phyloP scores from a whole-genome alignment of 2,329 filamentous ascomycete genomes.

The Eurotiales sp. region DNA sequence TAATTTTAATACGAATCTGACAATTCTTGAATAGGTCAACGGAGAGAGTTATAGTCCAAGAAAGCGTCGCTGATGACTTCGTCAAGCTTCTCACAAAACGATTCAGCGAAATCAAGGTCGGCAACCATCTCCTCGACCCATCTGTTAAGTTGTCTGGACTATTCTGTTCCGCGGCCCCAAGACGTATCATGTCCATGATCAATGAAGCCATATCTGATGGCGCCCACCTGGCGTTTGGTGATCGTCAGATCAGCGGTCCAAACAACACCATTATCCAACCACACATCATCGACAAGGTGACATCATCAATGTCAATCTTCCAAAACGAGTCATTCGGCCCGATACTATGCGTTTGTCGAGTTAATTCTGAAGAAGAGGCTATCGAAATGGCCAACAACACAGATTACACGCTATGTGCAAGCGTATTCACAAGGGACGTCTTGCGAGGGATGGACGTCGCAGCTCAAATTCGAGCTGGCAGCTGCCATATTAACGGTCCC shows the following conservation, averaged over 20 bases:
- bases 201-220: not conserved
- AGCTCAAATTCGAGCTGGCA: not conserved
- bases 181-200: not conserved
- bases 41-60: slow-evolving; percentile 61
- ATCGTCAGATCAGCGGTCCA: slow-evolving; percentile 24
- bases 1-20: too few species aligned
- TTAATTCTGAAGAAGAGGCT: slow-evolving; percentile 39
- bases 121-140: slow-evolving; percentile 13
- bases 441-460: not conserved
- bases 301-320: slow-evolving; percentile 60
- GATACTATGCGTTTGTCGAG: slow-evolving; percentile 57
- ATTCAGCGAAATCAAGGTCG: slow-evolving; percentile 9
- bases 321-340: slow-evolving; percentile 65
- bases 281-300: slow-evolving; percentile 61
- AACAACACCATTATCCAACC: slow-evolving; percentile 45
- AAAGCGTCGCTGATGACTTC: not conserved
- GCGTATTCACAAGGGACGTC: slow-evolving; percentile 42
- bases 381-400: slow-evolving; percentile 38
- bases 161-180: not conserved
- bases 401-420: slow-evolving; percentile 35
- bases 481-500: not conserved
- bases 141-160: slow-evolving; percentile 16
- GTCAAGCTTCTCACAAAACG: slow-evolving; percentile 7
- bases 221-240: not conserved
- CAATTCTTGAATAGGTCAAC: slow-evolving; percentile 37